These are phyloP conservation scores for Xylaria multiplex DNA, from an alignment of 2,329 filamentous ascomycete species.

Conservation along the genomic window DNA sequence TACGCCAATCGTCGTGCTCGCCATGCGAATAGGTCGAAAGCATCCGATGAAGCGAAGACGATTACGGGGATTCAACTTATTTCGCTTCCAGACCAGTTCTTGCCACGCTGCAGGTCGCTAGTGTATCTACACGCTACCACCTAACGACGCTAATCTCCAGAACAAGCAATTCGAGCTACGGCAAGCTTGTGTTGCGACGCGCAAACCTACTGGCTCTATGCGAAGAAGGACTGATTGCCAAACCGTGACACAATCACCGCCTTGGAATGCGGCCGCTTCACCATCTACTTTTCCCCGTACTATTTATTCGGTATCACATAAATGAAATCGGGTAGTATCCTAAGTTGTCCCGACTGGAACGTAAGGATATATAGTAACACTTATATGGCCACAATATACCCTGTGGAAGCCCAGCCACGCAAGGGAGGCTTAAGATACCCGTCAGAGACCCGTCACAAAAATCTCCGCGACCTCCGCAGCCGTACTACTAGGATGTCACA, in stretches of 20 bases:
- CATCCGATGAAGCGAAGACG: too few relatives aligned
- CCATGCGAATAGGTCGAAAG: too few relatives aligned
- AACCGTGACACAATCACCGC: neutral
- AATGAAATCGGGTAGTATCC: neutral
- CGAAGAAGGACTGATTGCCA: neutral
- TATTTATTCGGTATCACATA: neutral
- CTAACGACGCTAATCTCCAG: too few relatives aligned
- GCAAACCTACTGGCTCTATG: neutral
- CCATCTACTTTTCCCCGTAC: neutral
- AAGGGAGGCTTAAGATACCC: conserved; percentile 6
- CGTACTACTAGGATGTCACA: neutral
- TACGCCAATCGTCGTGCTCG: too few relatives aligned
- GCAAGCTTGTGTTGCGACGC: neutral
- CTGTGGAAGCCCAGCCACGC: neutral
- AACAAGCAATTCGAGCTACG: too few relatives aligned
- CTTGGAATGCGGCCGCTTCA: neutral
- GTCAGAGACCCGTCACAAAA: conserved; percentile 10
- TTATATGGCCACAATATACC: neutral
- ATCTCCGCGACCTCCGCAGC: neutral
- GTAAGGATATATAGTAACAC: conserved; percentile 8
- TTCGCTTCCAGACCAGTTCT: too few relatives aligned
- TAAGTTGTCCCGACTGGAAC: conserved; percentile 6
- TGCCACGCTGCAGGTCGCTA: too few relatives aligned
- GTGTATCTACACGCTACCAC: too few relatives aligned
- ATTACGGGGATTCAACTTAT: too few relatives aligned